These are phyloP conservation scores for Protomyces inouyei DNA, from an alignment of 1,139 yeast genomes.

Conservation along the genomic window DNA sequence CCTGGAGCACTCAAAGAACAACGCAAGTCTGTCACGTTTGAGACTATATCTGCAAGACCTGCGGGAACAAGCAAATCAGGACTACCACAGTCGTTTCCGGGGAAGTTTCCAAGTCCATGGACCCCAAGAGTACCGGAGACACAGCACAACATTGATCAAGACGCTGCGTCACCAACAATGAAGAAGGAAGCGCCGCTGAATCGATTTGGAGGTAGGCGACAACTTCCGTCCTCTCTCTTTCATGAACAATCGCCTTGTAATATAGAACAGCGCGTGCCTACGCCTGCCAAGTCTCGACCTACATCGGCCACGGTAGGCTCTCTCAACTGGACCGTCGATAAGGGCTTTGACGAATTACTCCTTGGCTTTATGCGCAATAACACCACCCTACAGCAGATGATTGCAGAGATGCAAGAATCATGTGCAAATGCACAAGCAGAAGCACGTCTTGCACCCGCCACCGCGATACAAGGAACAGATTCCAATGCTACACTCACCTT, in stretches of 20 bases:
- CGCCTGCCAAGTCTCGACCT: neutral
- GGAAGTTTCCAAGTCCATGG: conserved; percentile 24
- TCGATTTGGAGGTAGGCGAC: neutral
- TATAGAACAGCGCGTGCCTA: neutral
- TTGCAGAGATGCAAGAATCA: conserved; percentile 21
- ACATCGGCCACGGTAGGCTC: neutral
- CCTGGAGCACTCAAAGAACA: conserved; percentile 4
- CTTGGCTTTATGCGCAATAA: conserved; percentile 6
- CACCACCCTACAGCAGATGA: conserved; percentile 2
- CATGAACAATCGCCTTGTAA: neutral
- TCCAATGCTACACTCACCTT: conserved; percentile 6
- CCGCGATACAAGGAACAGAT: neutral
- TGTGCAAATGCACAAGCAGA: conserved; percentile 8
- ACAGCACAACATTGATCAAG: neutral
- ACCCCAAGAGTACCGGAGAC: neutral
- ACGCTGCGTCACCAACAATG: neutral
- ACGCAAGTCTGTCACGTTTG: conserved; percentile 7
- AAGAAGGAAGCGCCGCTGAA: neutral
- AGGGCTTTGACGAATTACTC: conserved; percentile 18
- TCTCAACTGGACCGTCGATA: conserved; percentile 9
- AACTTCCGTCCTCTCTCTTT: neutral
- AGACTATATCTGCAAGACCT: neutral
- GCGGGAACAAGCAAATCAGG: neutral
- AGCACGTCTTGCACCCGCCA: neutral
- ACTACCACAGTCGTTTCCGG: conserved; percentile 12